Conservation (phyloP, 371 early-diverging fungal genomes). For the Coemansia sp. region DNA sequence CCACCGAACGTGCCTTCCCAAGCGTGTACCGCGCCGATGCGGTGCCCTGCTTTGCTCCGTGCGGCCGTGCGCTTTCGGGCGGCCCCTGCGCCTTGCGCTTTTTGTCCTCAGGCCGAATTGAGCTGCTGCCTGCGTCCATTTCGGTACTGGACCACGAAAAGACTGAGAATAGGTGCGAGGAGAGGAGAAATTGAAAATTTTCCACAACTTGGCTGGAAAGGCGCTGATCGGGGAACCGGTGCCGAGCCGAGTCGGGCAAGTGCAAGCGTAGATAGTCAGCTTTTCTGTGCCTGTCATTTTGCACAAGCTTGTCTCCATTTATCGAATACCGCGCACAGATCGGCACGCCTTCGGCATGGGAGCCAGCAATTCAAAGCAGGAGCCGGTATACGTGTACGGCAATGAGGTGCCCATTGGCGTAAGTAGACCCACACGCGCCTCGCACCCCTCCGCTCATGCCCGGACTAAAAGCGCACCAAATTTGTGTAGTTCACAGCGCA, state of each 20-base stretch:
- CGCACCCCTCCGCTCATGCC: not conserved
- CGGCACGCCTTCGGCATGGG: conserved; percentile 25
- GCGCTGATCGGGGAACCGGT: too few species aligned
- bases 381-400: conserved; percentile 40
- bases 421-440: conserved; percentile 10
- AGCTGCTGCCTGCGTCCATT: not conserved
- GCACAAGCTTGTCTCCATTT: not conserved
- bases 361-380: conserved; percentile 41
- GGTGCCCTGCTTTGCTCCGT: conserved; percentile 1
- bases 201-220: too few species aligned
- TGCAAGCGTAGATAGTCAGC: not conserved
- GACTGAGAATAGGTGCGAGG: too few species aligned
- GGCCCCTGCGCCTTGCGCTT: conserved; percentile 28
- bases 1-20: conserved; percentile 43
- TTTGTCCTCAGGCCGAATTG: not conserved
- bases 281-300: not conserved
- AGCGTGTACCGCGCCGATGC: conserved; percentile 24
- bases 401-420: conserved; percentile 39
- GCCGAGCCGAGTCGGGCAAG: too few species aligned
- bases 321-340: not conserved
- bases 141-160: too few species aligned
- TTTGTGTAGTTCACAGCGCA: conserved; percentile 37
- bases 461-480: not conserved
- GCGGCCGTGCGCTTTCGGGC: not conserved
- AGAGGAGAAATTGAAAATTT: too few species aligned